A percentile compares a stretch with the other conserved stretches of the same genome.
These are phyloP conservation scores for Datisca glomerata DNA, from an alignment of 306 rosid genomes.

Conservation along the genomic window DNA sequence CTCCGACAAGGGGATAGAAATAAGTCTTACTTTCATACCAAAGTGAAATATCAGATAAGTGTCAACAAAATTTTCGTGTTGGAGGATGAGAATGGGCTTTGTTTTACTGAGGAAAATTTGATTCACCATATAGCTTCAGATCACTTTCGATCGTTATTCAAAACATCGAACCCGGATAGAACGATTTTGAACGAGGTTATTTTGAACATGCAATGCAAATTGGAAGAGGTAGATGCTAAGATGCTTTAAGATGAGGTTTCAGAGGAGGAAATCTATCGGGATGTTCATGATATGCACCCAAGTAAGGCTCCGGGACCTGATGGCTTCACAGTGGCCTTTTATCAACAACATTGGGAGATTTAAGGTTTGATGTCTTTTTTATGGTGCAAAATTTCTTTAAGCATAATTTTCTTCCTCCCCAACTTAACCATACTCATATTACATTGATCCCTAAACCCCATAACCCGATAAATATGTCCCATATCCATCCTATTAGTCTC, in stretches of 20 bases:
- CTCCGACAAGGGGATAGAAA: neutral
- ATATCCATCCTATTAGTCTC: too few relatives aligned
- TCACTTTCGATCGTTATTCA: neutral
- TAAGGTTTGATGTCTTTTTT: neutral
- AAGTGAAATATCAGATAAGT: neutral
- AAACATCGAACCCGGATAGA: too few relatives aligned
- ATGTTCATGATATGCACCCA: neutral
- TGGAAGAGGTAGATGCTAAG: neutral
- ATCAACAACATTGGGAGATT: neutral
- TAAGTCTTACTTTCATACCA: neutral
- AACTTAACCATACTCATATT: too few relatives aligned
- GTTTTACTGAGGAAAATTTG: neutral
- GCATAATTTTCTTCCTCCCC: neutral
- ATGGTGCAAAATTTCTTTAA: neutral
- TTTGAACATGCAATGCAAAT: neutral
- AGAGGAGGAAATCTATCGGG: neutral
- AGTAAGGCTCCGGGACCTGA: neutral
- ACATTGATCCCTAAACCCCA: too few relatives aligned
- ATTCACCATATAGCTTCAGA: neutral
- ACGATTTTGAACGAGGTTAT: too few relatives aligned
- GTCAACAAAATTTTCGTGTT: neutral
- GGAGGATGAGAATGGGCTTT: neutral
- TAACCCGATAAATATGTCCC: too few relatives aligned
- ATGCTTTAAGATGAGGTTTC: neutral
- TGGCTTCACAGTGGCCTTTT: neutral